phyloP scores from a whole-genome alignment of 2,329 filamentous ascomycete genomes.

The Xylariales sp. region DNA sequence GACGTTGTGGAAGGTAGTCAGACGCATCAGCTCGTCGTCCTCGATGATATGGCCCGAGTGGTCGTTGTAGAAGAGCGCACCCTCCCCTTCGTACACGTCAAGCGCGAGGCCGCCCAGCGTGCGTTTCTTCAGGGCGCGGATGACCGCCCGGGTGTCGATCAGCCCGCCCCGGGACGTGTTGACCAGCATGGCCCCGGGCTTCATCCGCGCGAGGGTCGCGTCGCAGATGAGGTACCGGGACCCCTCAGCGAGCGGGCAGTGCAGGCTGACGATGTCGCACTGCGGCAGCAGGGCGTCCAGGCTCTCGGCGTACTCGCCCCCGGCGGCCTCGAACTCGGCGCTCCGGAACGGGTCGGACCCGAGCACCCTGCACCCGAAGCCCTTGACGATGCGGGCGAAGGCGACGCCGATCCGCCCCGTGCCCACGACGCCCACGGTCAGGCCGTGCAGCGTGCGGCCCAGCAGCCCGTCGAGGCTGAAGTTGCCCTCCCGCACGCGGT shows the following conservation, averaged over 20 bases:
- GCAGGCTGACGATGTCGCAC: slow-evolving; percentile 60
- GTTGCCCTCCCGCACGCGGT: slow-evolving; percentile 64
- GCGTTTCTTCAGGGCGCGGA: slow-evolving; percentile 56
- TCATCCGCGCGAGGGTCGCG: slow-evolving; percentile 49
- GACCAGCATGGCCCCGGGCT: slow-evolving; percentile 55
- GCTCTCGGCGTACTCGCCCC: slow-evolving; percentile 50
- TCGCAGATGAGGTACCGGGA: slow-evolving; percentile 60
- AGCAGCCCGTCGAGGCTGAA: slow-evolving; percentile 62
- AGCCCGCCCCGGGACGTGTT: slow-evolving; percentile 66
- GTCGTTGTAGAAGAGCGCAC: slow-evolving; percentile 61
- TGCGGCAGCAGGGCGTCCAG: slow-evolving; percentile 49
- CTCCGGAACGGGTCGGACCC: slow-evolving; percentile 55
- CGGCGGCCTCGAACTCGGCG: slow-evolving; percentile 40
- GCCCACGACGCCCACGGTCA: slow-evolving; percentile 63
- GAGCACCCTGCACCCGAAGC: slow-evolving; percentile 60
- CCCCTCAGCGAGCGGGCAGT: slow-evolving; percentile 58
- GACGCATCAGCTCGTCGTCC: slow-evolving; percentile 60
- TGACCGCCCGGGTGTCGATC: slow-evolving; percentile 55
- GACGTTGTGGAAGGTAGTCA: slow-evolving; percentile 66
- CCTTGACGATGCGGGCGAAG: slow-evolving; percentile 56
- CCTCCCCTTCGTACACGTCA: slow-evolving; percentile 66
- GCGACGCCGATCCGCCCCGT: slow-evolving; percentile 62
- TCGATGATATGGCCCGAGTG: slow-evolving; percentile 61
- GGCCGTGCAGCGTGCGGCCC: slow-evolving; percentile 56
- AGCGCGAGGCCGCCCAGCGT: slow-evolving; percentile 59